Conservation (phyloP, 2,329 filamentous ascomycete species). For the Neofusicoccum ribis region DNA sequence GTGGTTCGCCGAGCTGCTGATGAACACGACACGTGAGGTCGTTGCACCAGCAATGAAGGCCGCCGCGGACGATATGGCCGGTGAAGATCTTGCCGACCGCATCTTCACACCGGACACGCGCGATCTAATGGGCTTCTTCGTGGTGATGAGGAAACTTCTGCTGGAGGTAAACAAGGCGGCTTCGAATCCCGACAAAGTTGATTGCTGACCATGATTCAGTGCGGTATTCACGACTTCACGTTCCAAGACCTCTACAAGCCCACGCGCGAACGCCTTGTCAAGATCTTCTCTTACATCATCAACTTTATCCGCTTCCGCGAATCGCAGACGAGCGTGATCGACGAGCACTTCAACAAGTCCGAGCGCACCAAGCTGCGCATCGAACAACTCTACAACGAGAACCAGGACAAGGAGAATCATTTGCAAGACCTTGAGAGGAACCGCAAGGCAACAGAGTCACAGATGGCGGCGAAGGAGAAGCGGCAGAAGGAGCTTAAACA, state of each 20-base stretch:
- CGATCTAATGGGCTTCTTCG: conserved; percentile 94
- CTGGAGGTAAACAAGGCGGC: conserved; percentile 54
- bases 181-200: background rate
- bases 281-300: conserved; percentile 97
- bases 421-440: conserved; percentile 80
- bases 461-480: conserved; percentile 80
- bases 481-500: conserved; percentile 86
- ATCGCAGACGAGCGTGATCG: conserved; percentile 84
- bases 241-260: conserved; percentile 91
- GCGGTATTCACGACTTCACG: conserved; percentile 89
- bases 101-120: conserved; percentile 83
- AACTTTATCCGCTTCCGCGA: conserved; percentile 98
- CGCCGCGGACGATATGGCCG: conserved; percentile 82
- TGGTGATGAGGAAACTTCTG: conserved; percentile 76
- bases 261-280: conserved; percentile 84
- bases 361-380: conserved; percentile 85
- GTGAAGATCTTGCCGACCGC: conserved; percentile 70
- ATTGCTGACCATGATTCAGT: conserved; percentile 50
- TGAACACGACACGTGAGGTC: conserved; percentile 90
- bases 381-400: conserved; percentile 80
- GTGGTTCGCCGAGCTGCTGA: conserved; percentile 91
- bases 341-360: conserved; percentile 89
- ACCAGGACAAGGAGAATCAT: conserved; percentile 80
- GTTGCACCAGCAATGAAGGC: conserved; percentile 95
- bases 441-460: conserved; percentile 75